phyloP scores from a whole-genome alignment of 83 land plant genomes.

The Diphasiastrum complanatum region DNA sequence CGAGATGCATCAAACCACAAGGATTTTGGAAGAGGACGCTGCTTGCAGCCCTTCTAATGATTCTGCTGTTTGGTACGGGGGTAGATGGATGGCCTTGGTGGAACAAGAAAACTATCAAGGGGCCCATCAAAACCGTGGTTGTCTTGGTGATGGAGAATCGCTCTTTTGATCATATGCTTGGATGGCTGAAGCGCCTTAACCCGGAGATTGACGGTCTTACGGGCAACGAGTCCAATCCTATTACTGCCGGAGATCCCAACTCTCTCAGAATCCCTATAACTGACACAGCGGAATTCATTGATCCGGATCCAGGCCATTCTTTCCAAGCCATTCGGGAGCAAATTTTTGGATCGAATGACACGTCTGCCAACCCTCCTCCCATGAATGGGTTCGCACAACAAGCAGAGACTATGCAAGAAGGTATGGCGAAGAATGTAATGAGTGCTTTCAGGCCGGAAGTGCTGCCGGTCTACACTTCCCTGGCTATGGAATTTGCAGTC shows the following conservation, averaged over 20 bases:
- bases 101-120: too few relatives aligned
- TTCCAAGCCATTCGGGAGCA: constrained; percentile 68
- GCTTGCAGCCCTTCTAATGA: too few relatives aligned
- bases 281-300: constrained; percentile 65
- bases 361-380: constrained; percentile 37
- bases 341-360: constrained; percentile 50
- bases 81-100: too few relatives aligned
- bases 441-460: constrained; percentile 63
- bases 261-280: constrained; percentile 40
- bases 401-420: constrained; percentile 37
- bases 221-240: constrained; percentile 57
- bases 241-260: constrained; percentile 29
- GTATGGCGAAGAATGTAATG: constrained; percentile 63
- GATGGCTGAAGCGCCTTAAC: constrained; percentile 70
- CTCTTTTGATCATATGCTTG: constrained; percentile 92
- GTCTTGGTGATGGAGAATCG: constrained; percentile 83
- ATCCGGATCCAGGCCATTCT: constrained; percentile 85
- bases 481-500: constrained; percentile 66
- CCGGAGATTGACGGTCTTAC: constrained; percentile 64
- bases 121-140: constrained; percentile 72
- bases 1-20: too few relatives aligned
- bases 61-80: too few relatives aligned
- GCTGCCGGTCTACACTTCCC: constrained; percentile 53
- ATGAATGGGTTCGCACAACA: constrained; percentile 87
- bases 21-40: too few relatives aligned